A percentile compares a stretch with the other conserved stretches of the same genome.
phyloP scores from a whole-genome alignment of 1,139 yeast genomes.

The Debaryomycetaceae sp. region DNA sequence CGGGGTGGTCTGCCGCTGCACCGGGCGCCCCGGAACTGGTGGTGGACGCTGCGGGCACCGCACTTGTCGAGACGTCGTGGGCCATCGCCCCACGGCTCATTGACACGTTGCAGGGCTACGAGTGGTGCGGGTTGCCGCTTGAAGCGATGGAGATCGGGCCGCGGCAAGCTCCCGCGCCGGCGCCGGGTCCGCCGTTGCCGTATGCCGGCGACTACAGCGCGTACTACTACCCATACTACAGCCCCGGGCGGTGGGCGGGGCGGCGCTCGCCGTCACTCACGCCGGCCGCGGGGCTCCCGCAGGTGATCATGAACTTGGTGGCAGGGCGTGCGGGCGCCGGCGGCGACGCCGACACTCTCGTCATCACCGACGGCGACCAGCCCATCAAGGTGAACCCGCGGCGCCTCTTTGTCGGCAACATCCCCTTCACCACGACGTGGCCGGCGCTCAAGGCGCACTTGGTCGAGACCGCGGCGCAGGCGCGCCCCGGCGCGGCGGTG shows the following conservation, averaged over 20 bases:
- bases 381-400: constrained; percentile 33
- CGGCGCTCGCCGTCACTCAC: constrained; percentile 7
- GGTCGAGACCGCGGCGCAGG: constrained; percentile 28
- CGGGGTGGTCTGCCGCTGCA: not conserved
- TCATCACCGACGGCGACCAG: constrained; percentile 27
- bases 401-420: constrained; percentile 49
- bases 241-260: not conserved
- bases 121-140: constrained; percentile 19
- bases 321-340: too few relatives aligned
- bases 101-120: constrained; percentile 23
- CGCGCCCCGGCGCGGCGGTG: constrained; percentile 24
- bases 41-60: constrained; percentile 1
- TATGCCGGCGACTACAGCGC: too few relatives aligned
- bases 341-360: constrained; percentile 14
- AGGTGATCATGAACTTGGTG: constrained; percentile 30
- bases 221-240: constrained; percentile 1
- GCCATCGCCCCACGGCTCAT: constrained; percentile 11
- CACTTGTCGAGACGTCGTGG: constrained; percentile 6
- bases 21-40: not conserved
- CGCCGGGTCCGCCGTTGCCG: too few relatives aligned
- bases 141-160: too few relatives aligned
- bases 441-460: constrained; percentile 47
- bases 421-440: constrained; percentile 59
- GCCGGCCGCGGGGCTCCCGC: constrained; percentile 19
- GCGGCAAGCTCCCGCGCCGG: too few relatives aligned